Evolutionary conservation across 1,284 basidiomycete genomes (phyloP).

Genomic region (Marasmius sp.): DNA sequence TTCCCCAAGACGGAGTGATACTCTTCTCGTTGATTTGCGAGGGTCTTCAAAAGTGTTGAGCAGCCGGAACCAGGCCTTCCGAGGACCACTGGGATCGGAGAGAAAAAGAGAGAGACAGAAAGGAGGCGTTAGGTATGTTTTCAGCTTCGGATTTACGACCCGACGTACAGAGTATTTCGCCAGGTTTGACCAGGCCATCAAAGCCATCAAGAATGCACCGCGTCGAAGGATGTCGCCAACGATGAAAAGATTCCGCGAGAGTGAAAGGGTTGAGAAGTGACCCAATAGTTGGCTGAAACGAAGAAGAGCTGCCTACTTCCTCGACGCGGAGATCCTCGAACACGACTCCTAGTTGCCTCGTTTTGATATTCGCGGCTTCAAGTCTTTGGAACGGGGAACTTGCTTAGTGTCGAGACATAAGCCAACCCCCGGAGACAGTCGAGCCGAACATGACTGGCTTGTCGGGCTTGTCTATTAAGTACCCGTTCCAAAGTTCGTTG

Average conservation of each 20-base stretch:
- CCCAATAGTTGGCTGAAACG: conserved; percentile 42
- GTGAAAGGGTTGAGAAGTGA: conserved; percentile 41
- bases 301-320: conserved; percentile 42
- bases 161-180: conserved; percentile 51
- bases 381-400: no score
- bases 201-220: conserved; percentile 47
- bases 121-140: no score
- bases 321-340: conserved; percentile 50
- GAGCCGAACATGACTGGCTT: conserved; percentile 75
- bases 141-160: not conserved
- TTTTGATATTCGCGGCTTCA: conserved; percentile 42
- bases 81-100: conserved; percentile 42
- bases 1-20: conserved; percentile 58
- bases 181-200: conserved; percentile 51
- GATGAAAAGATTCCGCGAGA: conserved; percentile 30
- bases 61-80: conserved; percentile 64
- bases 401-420: no score
- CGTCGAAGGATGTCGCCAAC: conserved; percentile 40
- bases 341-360: conserved; percentile 47
- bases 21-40: conserved; percentile 54
- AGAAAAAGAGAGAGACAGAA: not conserved
- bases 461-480: conserved; percentile 77
- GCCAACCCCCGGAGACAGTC: conserved; percentile 56
- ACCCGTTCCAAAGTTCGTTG: conserved; percentile 62
- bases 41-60: conserved; percentile 56